Evolutionary conservation across 257 asterid genomes (phyloP).

Genomic region (Scutellaria barbata): DNA sequence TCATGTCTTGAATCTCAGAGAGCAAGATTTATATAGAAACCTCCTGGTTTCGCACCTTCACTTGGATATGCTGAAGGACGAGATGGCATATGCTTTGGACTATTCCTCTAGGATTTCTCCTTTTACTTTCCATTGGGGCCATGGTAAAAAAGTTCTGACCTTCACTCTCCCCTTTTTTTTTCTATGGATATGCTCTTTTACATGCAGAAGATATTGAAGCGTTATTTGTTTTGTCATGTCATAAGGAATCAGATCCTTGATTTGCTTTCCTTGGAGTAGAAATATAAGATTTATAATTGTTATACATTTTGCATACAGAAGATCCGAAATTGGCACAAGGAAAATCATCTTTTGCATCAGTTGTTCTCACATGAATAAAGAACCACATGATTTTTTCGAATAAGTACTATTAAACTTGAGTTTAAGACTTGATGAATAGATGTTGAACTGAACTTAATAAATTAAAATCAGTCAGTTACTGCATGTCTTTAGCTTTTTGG

Average conservation of each 20-base stretch:
- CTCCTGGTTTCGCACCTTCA: conserved; percentile 39
- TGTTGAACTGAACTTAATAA: background rate
- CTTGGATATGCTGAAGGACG: conserved; percentile 56
- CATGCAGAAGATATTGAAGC: conserved; percentile 31
- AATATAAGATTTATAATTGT: conserved; percentile 37
- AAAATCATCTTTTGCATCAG: conserved; percentile 8
- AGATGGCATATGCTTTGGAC: conserved; percentile 54
- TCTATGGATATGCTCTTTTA: conserved; percentile 54
- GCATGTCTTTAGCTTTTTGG: background rate
- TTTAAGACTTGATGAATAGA: conserved; percentile 18
- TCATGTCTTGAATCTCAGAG: conserved; percentile 21
- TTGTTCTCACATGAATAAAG: background rate
- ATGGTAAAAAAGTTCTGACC: conserved; percentile 41
- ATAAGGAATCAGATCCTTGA: conserved; percentile 44
- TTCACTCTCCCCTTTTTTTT: conserved; percentile 37
- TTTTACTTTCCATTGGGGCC: conserved; percentile 46
- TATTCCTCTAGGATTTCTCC: conserved; percentile 37
- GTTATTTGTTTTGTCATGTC: conserved; percentile 29
- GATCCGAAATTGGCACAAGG: background rate
- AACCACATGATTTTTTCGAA: background rate
- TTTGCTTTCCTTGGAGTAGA: conserved; percentile 34
- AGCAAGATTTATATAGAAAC: conserved; percentile 36
- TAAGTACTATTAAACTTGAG: background rate
- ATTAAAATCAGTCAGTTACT: background rate
- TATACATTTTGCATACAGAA: conserved; percentile 23